Evolutionary conservation across 2,329 filamentous ascomycete species (phyloP).

Genomic region (Verticillium dahliae): DNA sequence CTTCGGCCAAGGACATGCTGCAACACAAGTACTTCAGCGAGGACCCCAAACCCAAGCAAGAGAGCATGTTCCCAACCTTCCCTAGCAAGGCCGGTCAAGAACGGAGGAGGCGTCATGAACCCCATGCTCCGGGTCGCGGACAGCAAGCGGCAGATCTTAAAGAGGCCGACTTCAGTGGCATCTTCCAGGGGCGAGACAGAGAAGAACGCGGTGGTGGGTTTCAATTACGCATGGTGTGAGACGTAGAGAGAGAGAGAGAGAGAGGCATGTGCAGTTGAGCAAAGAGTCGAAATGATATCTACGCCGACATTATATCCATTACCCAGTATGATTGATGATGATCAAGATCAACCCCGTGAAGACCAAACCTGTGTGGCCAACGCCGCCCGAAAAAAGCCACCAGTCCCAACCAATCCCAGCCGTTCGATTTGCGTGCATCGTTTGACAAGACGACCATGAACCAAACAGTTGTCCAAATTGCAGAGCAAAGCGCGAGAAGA

Average conservation of each 20-base stretch:
- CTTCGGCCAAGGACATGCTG: constrained; percentile 67
- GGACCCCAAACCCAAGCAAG: constrained; percentile 82
- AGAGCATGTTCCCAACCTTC: constrained; percentile 93
- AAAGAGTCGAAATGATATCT: background rate
- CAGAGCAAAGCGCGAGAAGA: background rate
- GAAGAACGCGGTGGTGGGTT: constrained; percentile 62
- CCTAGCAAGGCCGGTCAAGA: constrained; percentile 93
- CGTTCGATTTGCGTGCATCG: background rate
- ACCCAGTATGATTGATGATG: background rate
- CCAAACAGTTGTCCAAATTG: background rate
- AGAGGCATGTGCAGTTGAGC: background rate
- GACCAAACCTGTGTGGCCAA: background rate
- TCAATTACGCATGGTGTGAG: constrained; percentile 52
- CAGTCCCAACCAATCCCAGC: background rate
- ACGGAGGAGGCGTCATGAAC: constrained; percentile 63
- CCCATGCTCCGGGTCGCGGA: constrained; percentile 76
- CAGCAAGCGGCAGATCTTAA: constrained; percentile 53
- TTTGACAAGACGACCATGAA: background rate
- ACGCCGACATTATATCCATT: background rate
- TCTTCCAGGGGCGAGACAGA: constrained; percentile 60
- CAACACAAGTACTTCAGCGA: constrained; percentile 80
- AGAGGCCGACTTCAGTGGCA: constrained; percentile 60
- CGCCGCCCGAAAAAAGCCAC: background rate
- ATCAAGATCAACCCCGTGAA: background rate
- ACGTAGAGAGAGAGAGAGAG: background rate